phyloP scores from a whole-genome alignment of 805 yeast species.

The Henningerozyma blattae region DNA sequence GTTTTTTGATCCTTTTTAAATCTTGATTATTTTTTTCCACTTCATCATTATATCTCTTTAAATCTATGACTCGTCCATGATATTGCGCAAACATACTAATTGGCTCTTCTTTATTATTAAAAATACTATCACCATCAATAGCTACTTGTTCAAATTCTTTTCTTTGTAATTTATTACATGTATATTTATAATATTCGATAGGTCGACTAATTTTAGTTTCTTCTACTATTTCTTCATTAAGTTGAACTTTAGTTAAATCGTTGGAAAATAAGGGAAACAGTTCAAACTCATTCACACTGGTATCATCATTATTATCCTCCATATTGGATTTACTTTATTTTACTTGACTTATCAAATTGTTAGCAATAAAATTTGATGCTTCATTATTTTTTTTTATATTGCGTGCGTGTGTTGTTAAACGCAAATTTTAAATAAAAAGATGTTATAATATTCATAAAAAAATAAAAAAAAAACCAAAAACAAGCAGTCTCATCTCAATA shows the following conservation, averaged over 20 bases:
- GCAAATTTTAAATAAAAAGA: too few relatives aligned
- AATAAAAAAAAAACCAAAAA: too few relatives aligned
- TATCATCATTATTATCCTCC: slow-evolving; percentile 8
- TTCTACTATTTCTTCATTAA: slow-evolving; percentile 13
- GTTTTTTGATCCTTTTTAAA: slow-evolving; percentile 8
- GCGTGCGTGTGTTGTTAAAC: too few relatives aligned
- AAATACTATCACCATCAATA: slow-evolving; percentile 9
- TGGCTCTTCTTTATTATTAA: slow-evolving; percentile 6
- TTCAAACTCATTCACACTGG: too few relatives aligned
- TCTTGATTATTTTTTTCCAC: slow-evolving; percentile 7
- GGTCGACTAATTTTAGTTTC: slow-evolving; percentile 14
- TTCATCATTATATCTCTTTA: slow-evolving; percentile 9
- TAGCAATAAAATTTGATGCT: too few relatives aligned
- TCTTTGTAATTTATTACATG: slow-evolving; percentile 7
- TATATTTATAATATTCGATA: slow-evolving; percentile 14
- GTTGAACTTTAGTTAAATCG: slow-evolving; percentile 16
- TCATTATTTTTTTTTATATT: too few relatives aligned
- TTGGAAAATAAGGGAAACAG: slow-evolving; percentile 21
- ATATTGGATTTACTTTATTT: slow-evolving; percentile 2
- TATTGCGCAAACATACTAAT: slow-evolving; percentile 1
- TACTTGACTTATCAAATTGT: too few relatives aligned
- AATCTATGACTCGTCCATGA: slow-evolving; percentile 9
- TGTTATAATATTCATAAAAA: too few relatives aligned
- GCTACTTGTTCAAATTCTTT: slow-evolving; percentile 11
- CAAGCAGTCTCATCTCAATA: too few relatives aligned